phyloP scores from a whole-genome alignment of 208 protist genomes.

The Wallacemonas sp. region DNA sequence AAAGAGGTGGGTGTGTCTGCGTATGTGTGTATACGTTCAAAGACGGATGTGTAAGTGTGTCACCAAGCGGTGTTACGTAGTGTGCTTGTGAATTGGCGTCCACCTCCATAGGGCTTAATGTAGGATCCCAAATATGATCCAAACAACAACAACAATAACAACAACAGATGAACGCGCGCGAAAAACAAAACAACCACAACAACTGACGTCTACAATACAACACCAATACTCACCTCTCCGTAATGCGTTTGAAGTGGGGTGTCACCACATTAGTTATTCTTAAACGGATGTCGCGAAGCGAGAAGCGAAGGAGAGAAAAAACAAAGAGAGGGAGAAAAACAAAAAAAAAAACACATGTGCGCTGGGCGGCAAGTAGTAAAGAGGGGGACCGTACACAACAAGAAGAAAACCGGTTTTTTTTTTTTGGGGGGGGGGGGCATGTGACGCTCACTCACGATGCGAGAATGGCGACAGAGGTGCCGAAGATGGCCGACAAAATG shows the following conservation, averaged over 20 bases:
- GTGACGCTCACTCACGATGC: neutral
- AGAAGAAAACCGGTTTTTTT: neutral
- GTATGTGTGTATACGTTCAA: no score
- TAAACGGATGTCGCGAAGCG: neutral
- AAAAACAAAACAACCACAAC: no score
- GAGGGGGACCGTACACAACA: neutral
- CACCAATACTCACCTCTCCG: no score
- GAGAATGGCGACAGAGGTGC: conserved; percentile 15
- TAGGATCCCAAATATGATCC: no score
- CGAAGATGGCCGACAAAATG: conserved; percentile 18
- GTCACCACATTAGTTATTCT: neutral
- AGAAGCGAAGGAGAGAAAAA: neutral
- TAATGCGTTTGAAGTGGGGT: neutral
- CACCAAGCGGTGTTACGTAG: no score
- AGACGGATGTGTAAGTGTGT: no score
- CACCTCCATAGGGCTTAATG: no score
- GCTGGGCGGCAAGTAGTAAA: neutral
- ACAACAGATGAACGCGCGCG: no score
- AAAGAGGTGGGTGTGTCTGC: no score
- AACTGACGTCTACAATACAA: no score
- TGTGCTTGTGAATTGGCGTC: no score
- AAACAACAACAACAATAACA: no score
- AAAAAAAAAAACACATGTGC: neutral
- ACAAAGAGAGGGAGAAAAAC: neutral
- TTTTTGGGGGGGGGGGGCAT: neutral